Evolutionary conservation across 305 asterid species (phyloP).

Genomic region (Fraxinus platypoda): DNA sequence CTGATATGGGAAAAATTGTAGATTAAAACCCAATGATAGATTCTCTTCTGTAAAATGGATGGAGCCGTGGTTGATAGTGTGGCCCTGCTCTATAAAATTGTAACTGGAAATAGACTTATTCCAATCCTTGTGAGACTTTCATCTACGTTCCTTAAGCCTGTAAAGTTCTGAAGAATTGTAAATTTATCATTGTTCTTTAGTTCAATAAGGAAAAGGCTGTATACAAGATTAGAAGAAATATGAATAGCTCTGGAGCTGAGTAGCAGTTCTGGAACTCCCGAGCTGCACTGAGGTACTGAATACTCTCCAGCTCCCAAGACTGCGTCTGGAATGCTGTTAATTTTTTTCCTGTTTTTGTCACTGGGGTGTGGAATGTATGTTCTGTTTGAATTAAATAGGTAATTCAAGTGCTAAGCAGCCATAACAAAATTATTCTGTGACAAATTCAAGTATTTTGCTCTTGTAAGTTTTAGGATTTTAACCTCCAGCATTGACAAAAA

Average conservation of each 20-base stretch:
- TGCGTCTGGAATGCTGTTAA: neutral
- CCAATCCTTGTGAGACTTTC: neutral
- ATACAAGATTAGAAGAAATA: neutral
- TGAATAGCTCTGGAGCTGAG: neutral
- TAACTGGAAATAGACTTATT: neutral
- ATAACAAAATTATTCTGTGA: neutral
- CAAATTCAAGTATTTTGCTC: neutral
- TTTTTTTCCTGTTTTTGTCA: neutral
- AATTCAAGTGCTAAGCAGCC: neutral
- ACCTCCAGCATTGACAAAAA: neutral
- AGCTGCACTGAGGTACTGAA: neutral
- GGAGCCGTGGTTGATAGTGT: neutral
- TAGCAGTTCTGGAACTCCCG: neutral
- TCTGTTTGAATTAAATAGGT: neutral
- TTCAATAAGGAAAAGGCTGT: neutral
- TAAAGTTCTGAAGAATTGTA: neutral
- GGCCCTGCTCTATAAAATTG: neutral
- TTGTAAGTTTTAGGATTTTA: neutral
- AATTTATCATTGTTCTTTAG: neutral
- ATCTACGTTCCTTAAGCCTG: neutral
- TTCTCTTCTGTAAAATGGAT: conserved; percentile 1
- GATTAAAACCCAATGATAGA: neutral
- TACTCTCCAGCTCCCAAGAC: neutral
- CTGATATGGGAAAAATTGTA: neutral
- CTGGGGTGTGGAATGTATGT: neutral